Percentiles rank a stretch among this genome's conserved stretches.
These are phyloP conservation scores for Clavariopsis aquatica DNA, from an alignment of 495 filamentous ascomycete species.

Conservation along the genomic window DNA sequence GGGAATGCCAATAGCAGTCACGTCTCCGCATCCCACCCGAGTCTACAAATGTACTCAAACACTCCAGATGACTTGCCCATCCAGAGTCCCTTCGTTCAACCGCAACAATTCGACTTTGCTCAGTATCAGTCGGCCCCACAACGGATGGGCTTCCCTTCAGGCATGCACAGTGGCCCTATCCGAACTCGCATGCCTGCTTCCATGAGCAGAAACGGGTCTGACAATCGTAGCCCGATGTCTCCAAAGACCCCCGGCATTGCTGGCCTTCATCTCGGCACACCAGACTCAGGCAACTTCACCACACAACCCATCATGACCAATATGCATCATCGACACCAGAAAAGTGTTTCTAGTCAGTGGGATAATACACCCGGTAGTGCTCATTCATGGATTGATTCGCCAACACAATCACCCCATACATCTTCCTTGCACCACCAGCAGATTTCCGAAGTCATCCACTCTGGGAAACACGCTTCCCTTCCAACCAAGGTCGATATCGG, in stretches of 20 bases:
- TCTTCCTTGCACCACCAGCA: constrained; percentile 54
- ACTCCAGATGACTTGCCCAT: constrained; percentile 87
- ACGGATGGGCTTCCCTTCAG: constrained; percentile 46
- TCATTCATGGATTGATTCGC: constrained; percentile 78
- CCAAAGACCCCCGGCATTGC: constrained; percentile 69
- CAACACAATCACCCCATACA: constrained; percentile 58
- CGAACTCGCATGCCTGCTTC: constrained; percentile 45
- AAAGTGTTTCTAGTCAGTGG: constrained; percentile 80
- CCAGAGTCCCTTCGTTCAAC: constrained; percentile 77
- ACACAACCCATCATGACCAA: constrained; percentile 69
- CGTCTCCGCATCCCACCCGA: constrained; percentile 42
- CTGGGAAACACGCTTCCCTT: constrained; percentile 68
- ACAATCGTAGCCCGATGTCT: constrained; percentile 73
- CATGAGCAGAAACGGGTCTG: constrained; percentile 70
- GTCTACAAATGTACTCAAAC: constrained; percentile 73
- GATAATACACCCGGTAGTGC: constrained; percentile 75
- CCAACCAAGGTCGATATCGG: constrained; percentile 65
- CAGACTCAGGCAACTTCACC: constrained; percentile 68
- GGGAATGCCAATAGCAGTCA: constrained; percentile 28
- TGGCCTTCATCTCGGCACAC: constrained; percentile 59
- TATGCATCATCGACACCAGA: constrained; percentile 67
- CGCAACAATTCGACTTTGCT: constrained; percentile 65
- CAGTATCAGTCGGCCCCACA: constrained; percentile 58
- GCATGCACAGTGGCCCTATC: constrained; percentile 29
- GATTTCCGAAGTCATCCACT: constrained; percentile 70